Evolutionary conservation across 2,329 filamentous ascomycete species (phyloP), one percentile per base, ranked within the genome.

Genomic region (Phialophora chinensis): DNA sequence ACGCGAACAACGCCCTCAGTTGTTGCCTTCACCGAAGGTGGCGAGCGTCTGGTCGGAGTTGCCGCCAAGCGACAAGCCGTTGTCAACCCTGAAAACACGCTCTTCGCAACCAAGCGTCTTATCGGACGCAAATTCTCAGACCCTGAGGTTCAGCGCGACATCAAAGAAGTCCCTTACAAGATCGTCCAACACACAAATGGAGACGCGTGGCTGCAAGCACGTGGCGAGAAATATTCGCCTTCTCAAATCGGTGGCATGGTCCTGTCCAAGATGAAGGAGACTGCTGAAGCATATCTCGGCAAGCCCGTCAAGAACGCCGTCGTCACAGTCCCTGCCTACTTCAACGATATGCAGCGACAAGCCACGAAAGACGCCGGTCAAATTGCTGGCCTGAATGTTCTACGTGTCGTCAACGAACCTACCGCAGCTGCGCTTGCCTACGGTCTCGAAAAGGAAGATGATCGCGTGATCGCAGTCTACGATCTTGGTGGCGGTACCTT

Each of bases 221-320:
- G 93, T 74, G 93, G 90, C 78, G 89, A 97, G 83, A 96, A 93
- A 82, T 97, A 97, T 86, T 97, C 93, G 72, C 94, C 94, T 65
- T 97, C 93, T n/a, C 94, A 98, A 82, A 92, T 98, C 72, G 94
- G 94, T 87, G 94, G 93, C 77, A 97, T 97, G 81, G 87, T 97
- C 73, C 88, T 98, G 75, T 90, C 93, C 81, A 97, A 98, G 88
- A 97, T 97, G 94, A 97, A 96, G 89, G 94, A 97, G 87, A 98
- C 94, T 60, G 94, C 94, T 72, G 93, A 97, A 85, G 86, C 91
- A 69, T 97, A 96, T 84, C 88, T 97, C 72, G 88, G 91, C 83
- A 96, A 93, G 86, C 88, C 88, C 68, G 84, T 96, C 77, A 95
- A 96, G 88, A 97, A 98, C 79, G 94, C 93, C 75, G 94, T 98